Base-by-base conservation (phyloP, 306 rosid genomes). In the Mimosa bimucronata region DNA sequence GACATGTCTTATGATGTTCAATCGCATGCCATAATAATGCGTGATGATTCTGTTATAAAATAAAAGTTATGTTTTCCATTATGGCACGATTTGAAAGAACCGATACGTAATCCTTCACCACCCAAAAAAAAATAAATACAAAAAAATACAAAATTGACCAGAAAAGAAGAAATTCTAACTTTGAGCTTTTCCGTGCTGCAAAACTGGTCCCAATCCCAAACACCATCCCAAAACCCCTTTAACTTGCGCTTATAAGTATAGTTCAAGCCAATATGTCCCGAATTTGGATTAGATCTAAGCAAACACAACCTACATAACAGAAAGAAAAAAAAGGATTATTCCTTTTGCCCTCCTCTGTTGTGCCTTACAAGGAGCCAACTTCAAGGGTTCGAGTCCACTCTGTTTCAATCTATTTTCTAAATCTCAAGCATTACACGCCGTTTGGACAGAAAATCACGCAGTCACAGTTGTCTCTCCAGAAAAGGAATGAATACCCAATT, bases 241-340 rank as follows among this genome's bases (percentile, higher is more conserved):
- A 60, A 11, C 45, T 31, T 26, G 38, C 73, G 45, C 65, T 26
- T 11, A 23, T 30, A 55, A 55, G 28, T 55, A 55, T 60, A 13
- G 37, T 60, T 26, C 37, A 64, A 64, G 69, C 69, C 69, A 7
- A 30, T 2, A n/a, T 26, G 48, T 52, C 77, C 78, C 58, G 46
- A 80, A 48, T 25, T 80, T 58, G 71, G 29, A 77, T 28, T 64
- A 83, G 84, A 85, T 85, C 84, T 12, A 68, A 52, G 13, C 19
- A 70, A 65, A 45, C 70, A 58, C 69, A 31, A 29, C 38, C 38
- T 61, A 28, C 67, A 61, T 2, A 28, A 61, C 38, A 61, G 30
- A n/a, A 34, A 34, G 38, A 34, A 34, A 26, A 60, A 61, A 61
- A 61, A 8, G 34, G 14, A 19, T 40, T 11, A 21, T 67, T 68